Evolutionary conservation across 2,329 filamentous ascomycete species (phyloP).

Genomic region (Epichloe gansuensis): DNA sequence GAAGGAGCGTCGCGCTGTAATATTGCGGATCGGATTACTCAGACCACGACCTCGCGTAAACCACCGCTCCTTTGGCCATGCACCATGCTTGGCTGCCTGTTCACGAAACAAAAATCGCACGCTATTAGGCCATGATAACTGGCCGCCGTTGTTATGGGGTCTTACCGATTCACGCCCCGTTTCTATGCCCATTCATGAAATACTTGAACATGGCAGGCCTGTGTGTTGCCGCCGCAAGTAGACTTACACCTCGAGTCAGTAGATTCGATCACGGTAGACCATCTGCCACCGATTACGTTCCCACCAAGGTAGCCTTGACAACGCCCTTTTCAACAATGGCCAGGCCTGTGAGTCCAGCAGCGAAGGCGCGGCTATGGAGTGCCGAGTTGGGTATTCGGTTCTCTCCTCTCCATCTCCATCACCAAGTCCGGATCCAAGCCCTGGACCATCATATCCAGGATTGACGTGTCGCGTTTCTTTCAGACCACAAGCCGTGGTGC

Average conservation of each 20-base stretch:
- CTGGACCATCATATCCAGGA: conserved; percentile 13
- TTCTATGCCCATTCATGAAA: conserved; percentile 11
- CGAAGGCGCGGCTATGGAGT: conserved; percentile 16
- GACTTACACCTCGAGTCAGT: background rate
- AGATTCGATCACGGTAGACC: background rate
- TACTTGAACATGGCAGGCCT: conserved; percentile 4
- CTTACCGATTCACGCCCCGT: background rate
- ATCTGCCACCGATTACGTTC: background rate
- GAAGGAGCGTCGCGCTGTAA: no score
- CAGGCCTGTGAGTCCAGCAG: conserved; percentile 7
- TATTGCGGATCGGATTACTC: no score
- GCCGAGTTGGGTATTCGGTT: conserved; percentile 20
- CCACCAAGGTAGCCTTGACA: background rate
- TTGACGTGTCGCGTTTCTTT: conserved; percentile 16
- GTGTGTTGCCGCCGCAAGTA: conserved; percentile 18
- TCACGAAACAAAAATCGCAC: background rate
- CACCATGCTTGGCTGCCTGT: conserved; percentile 6
- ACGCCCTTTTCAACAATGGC: conserved; percentile 1
- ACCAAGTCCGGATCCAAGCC: conserved; percentile 8
- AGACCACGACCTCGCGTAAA: background rate
- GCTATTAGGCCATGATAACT: conserved; percentile 10
- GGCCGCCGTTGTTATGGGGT: conserved; percentile 7
- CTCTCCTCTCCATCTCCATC: conserved; percentile 8
- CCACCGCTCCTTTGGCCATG: background rate
- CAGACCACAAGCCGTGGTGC: conserved; percentile 7